These are phyloP conservation scores for Cairneyella variabilis DNA, from an alignment of 495 filamentous ascomycete genomes.

Conservation along the genomic window DNA sequence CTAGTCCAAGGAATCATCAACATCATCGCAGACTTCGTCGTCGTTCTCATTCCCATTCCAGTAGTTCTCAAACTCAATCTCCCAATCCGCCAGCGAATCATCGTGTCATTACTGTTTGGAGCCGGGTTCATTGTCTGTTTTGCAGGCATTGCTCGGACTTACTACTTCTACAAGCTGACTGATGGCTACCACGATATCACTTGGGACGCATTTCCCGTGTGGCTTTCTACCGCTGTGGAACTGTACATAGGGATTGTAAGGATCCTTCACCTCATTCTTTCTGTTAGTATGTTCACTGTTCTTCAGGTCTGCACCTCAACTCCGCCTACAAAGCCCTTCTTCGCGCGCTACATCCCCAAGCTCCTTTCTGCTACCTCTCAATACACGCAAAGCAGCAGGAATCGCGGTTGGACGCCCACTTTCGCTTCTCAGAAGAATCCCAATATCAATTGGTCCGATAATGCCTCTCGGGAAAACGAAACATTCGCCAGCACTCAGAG, in stretches of 20 bases:
- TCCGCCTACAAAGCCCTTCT: slow-evolving; percentile 3
- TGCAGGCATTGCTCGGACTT: slow-evolving; percentile 50
- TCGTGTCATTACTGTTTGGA: slow-evolving; percentile 56
- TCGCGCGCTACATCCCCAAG: background rate
- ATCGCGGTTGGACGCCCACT: no score
- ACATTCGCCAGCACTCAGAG: no score
- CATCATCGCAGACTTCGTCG: slow-evolving; percentile 53
- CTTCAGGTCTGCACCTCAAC: background rate
- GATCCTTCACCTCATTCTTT: background rate
- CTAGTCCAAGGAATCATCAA: slow-evolving; percentile 57
- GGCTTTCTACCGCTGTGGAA: slow-evolving; percentile 29
- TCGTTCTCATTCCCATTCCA: slow-evolving; percentile 55
- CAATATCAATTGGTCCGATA: no score
- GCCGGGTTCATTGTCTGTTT: slow-evolving; percentile 54
- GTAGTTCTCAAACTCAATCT: slow-evolving; percentile 53
- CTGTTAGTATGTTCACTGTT: background rate
- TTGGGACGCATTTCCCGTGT: slow-evolving; percentile 49
- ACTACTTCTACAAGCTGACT: slow-evolving; percentile 24
- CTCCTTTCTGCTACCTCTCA: background rate
- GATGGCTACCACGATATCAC: slow-evolving; percentile 39
- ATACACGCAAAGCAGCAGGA: no score
- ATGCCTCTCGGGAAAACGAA: no score
- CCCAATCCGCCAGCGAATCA: slow-evolving; percentile 47
- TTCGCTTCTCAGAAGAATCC: no score
- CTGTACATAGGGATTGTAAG: slow-evolving; percentile 7